Conservation (phyloP, 179 eudicot species). For the Heliamphora ciliata region DNA sequence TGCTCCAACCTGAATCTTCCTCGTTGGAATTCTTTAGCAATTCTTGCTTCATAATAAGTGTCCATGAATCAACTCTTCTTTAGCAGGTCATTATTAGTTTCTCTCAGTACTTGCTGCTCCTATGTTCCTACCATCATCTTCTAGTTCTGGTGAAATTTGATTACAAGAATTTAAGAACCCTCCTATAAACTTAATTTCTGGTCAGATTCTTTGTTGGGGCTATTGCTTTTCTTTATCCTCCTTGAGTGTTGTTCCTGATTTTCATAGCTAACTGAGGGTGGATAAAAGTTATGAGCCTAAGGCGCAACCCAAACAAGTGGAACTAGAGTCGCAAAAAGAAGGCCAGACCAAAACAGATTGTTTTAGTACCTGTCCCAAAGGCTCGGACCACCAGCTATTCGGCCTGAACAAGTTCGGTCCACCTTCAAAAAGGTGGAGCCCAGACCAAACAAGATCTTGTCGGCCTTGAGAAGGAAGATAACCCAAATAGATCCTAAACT, state of each 20-base stretch:
- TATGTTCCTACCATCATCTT: slow-evolving; percentile 1
- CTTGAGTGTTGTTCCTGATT: background rate
- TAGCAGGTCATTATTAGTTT: background rate
- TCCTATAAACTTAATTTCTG: slow-evolving; percentile 4
- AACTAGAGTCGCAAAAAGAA: no score
- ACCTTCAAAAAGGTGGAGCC: no score
- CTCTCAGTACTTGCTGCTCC: background rate
- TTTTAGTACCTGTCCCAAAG: no score
- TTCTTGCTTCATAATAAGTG: slow-evolving; percentile 22
- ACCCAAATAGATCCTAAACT: no score
- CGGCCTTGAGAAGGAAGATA: no score
- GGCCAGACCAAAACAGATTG: no score
- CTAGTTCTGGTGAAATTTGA: slow-evolving; percentile 9
- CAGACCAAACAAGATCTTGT: no score
- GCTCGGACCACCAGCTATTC: no score
- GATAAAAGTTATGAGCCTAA: no score
- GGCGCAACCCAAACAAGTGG: no score
- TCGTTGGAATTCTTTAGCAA: slow-evolving; percentile 20
- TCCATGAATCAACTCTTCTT: slow-evolving; percentile 14
- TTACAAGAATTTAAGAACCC: background rate
- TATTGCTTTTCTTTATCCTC: background rate
- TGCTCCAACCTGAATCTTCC: no score
- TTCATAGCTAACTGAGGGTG: slow-evolving; percentile 11
- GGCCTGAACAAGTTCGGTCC: no score
- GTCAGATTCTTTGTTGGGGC: background rate